These are phyloP conservation scores for Trifolium subterraneum DNA, from an alignment of 306 rosid species.

Conservation along the genomic window DNA sequence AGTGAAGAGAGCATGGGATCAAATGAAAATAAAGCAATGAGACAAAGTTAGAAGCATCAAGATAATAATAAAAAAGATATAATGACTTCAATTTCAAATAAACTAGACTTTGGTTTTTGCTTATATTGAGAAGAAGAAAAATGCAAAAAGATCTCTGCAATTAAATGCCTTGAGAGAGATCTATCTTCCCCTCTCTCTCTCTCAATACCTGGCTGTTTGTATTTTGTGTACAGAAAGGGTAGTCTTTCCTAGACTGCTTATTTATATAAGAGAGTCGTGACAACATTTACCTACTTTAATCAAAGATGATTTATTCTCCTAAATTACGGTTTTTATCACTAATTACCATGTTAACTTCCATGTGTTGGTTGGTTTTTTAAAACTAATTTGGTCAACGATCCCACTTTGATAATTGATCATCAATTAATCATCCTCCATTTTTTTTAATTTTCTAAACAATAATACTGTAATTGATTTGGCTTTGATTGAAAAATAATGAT, in stretches of 20 bases:
- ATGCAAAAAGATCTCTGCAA: constrained; percentile 49
- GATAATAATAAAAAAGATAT: not conserved
- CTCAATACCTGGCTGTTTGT: constrained; percentile 27
- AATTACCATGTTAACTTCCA: constrained; percentile 48
- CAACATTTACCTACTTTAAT: not conserved
- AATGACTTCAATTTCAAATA: not conserved
- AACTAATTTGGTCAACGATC: constrained; percentile 47
- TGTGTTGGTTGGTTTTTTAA: constrained; percentile 35
- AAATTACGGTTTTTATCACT: not conserved
- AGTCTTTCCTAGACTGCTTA: constrained; percentile 34
- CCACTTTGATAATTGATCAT: not conserved
- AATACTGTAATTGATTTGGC: too few relatives aligned
- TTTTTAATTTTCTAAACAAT: not conserved
- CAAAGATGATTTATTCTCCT: not conserved
- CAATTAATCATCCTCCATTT: not conserved
- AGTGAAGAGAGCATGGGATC: constrained; percentile 56
- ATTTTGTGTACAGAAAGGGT: constrained; percentile 39
- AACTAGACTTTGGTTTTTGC: not conserved
- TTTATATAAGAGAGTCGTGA: constrained; percentile 36
- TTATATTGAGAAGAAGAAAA: constrained; percentile 38
- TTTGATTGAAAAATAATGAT: too few relatives aligned
- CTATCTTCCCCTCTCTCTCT: constrained; percentile 23
- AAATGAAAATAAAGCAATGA: constrained; percentile 37
- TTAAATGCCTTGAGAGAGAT: constrained; percentile 50
- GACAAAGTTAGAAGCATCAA: constrained; percentile 47